Base-by-base conservation (phyloP, 164 flowering plant species). In the Aristolochia contorta region DNA sequence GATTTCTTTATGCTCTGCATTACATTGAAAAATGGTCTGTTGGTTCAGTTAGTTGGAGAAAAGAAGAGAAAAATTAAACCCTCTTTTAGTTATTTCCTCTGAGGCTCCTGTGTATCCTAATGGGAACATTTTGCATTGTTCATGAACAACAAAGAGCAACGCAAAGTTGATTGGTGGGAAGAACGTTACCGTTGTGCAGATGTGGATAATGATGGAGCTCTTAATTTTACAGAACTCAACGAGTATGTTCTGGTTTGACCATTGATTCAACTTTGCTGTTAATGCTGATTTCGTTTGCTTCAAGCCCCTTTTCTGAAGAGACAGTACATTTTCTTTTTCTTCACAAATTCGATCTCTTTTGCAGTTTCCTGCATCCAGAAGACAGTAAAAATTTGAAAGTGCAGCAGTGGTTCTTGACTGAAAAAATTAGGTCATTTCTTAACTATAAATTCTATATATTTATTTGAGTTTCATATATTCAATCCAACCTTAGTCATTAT, bases 301-400 rank as follows among this genome's bases (percentile, higher is more conserved):
- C 43, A 37, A 37, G 12, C 12, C 21, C 9, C 50, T 19, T 12
- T 46, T 58, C 25, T 27, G 20, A n/a, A 16, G 18, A 22, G 22
- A 19, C 23, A 3, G 3, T 45, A 19, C 18, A 47, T 27, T 2
- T 64, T 43, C 3, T 7, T 23, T 18, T 58, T 9, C 47, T 8
- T 57, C 22, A 32, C 41, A 6, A 18, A 6, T 9, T 13, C 10
- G 24, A 27, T 54, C 50, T 37, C 30, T 57, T 10, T 59, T 53
- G 60, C 76, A 87, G 94, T 56, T 80, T 84, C 69, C 72, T 81
- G 72, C 78, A 84, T 63, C 94, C 86, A 18, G 84, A 83, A 66
- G 94, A 87, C 19, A 77, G 89, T 43, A 52, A 56, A n/a, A 82
- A 76, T 56, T 67, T 64, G 54, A 60, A 62, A 47, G 72, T 83